A percentile compares a stretch with the other conserved stretches of the same genome.
These are phyloP conservation scores for Vitis riparia DNA, from an alignment of 164 flowering plant species.

Conservation along the genomic window DNA sequence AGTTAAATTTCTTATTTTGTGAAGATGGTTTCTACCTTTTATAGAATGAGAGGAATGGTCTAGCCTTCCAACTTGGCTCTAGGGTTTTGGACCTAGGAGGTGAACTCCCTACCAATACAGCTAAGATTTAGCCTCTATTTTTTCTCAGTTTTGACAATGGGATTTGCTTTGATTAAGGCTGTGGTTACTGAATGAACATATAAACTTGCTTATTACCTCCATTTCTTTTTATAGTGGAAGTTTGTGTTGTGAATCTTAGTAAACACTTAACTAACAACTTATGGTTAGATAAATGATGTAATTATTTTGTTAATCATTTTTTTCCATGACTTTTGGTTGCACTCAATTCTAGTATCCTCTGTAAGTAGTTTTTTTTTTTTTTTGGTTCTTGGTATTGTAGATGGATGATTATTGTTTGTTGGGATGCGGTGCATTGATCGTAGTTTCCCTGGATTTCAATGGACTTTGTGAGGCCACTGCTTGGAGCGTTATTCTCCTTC, in stretches of 20 bases:
- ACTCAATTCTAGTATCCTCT: background rate
- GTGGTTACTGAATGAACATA: slow-evolving; percentile 21
- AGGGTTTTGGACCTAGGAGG: background rate
- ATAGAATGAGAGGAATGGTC: background rate
- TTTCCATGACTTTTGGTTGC: background rate
- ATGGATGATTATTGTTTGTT: slow-evolving; percentile 61
- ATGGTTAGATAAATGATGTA: background rate
- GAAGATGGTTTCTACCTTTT: no score
- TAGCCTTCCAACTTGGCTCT: background rate
- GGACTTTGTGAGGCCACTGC: slow-evolving; percentile 24
- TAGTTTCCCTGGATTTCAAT: slow-evolving; percentile 33
- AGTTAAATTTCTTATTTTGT: no score
- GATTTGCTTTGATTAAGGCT: slow-evolving; percentile 34
- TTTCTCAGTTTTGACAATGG: slow-evolving; percentile 11
- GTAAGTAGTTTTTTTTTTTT: background rate
- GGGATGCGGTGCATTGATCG: slow-evolving; percentile 35
- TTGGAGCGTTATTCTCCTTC: slow-evolving; percentile 14
- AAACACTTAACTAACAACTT: background rate
- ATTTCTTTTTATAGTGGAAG: background rate
- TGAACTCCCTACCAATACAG: no score
- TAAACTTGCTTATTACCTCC: slow-evolving; percentile 2
- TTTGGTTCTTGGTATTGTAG: slow-evolving; percentile 49
- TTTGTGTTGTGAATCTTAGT: background rate
- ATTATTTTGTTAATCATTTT: background rate
- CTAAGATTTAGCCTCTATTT: no score